These are phyloP conservation scores for Aureobasidium sp. DNA, from an alignment of 2,329 filamentous ascomycete genomes.

Conservation along the genomic window DNA sequence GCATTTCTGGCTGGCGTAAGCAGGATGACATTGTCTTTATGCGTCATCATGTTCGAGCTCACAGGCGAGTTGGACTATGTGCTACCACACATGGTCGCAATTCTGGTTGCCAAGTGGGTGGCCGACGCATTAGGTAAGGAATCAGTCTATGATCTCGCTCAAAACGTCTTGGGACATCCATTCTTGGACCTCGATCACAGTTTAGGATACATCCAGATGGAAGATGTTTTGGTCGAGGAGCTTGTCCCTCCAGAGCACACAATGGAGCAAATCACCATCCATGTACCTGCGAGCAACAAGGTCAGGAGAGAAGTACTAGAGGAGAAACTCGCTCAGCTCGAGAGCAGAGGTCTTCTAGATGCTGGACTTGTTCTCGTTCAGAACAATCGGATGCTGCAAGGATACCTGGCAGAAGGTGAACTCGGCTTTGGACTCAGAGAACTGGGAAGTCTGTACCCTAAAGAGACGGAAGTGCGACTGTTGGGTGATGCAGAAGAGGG, in stretches of 20 bases:
- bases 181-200: constrained; percentile 49
- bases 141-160: constrained; percentile 52
- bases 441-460: constrained; percentile 27
- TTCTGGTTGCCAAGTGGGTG: constrained; percentile 52
- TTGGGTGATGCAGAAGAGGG: constrained; percentile 30
- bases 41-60: constrained; percentile 55
- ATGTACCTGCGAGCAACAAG: constrained; percentile 36
- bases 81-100: constrained; percentile 51
- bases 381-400: constrained; percentile 40
- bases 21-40: constrained; percentile 51
- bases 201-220: constrained; percentile 34
- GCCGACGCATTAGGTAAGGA: constrained; percentile 47
- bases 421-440: constrained; percentile 42
- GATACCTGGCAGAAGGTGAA: constrained; percentile 48
- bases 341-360: constrained; percentile 47
- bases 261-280: constrained; percentile 49
- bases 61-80: constrained; percentile 52
- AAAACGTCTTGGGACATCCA: constrained; percentile 50
- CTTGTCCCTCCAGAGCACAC: constrained; percentile 47
- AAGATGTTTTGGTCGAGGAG: constrained; percentile 34
- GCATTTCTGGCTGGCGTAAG: constrained; percentile 52
- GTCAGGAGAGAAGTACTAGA: constrained; percentile 36
- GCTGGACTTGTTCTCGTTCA: constrained; percentile 50
- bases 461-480: constrained; percentile 30
- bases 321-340: constrained; percentile 41